phyloP scores from a whole-genome alignment of 2,329 filamentous ascomycete genomes.

The Pseudomassariella vexata region DNA sequence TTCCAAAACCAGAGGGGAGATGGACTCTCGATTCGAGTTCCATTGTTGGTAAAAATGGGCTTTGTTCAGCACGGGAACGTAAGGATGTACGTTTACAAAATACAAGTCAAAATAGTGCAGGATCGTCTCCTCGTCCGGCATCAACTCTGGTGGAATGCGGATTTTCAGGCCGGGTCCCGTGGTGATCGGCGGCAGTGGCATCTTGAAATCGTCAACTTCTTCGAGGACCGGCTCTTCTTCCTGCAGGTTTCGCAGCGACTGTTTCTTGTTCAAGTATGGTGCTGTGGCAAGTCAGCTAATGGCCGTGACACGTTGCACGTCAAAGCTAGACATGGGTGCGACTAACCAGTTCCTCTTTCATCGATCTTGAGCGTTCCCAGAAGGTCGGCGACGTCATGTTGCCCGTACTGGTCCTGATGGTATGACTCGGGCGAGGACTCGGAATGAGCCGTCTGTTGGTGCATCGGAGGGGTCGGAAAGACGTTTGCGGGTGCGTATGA shows the following conservation, averaged over 20 bases:
- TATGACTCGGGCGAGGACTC: constrained; percentile 44
- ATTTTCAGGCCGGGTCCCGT: constrained; percentile 70
- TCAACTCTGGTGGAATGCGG: constrained; percentile 84
- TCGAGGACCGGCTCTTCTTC: constrained; percentile 61
- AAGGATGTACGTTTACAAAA: constrained; percentile 86
- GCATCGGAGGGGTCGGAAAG: constrained; percentile 50
- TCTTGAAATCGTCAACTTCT: constrained; percentile 68
- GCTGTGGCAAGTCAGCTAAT: constrained; percentile 40
- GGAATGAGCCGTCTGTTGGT: constrained; percentile 30
- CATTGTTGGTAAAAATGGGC: constrained; percentile 82
- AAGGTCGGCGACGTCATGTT: constrained; percentile 70
- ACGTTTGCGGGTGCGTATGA: constrained; percentile 42
- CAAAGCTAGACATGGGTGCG: background rate
- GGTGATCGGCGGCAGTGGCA: constrained; percentile 61
- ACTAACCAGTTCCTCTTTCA: constrained; percentile 75
- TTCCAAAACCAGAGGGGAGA: constrained; percentile 85
- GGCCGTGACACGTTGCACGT: constrained; percentile 5
- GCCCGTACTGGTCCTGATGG: constrained; percentile 58
- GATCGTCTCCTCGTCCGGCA: constrained; percentile 81
- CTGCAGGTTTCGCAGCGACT: constrained; percentile 31
- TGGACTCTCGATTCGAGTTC: constrained; percentile 73
- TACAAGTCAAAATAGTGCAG: constrained; percentile 85
- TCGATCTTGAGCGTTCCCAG: constrained; percentile 84
- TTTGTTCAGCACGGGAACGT: constrained; percentile 84
- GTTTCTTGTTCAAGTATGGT: constrained; percentile 72